A percentile compares a stretch with the other conserved stretches of the same genome.
These are phyloP conservation scores for Tripterygium wilfordii DNA, from an alignment of 177 flowering plant genomes.

Conservation along the genomic window DNA sequence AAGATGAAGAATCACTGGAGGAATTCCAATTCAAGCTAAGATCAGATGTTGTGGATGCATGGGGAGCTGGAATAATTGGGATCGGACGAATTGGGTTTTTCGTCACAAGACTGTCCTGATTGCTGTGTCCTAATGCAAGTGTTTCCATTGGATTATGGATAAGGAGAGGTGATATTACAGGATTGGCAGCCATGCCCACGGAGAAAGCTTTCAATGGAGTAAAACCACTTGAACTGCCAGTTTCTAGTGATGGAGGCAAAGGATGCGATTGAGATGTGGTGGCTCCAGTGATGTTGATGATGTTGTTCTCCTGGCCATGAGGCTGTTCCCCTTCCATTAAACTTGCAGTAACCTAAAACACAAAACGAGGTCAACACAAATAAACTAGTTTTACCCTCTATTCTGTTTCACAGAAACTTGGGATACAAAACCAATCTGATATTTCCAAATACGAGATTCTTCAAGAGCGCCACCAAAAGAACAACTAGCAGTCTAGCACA, in stretches of 20 bases:
- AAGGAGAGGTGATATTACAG: slow-evolving; percentile 7
- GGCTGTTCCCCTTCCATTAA: slow-evolving; percentile 40
- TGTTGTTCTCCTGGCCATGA: slow-evolving; percentile 11
- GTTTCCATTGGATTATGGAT: slow-evolving; percentile 20
- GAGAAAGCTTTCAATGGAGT: slow-evolving; percentile 14
- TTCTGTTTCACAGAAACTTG: too few relatives aligned
- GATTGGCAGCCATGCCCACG: slow-evolving; percentile 8
- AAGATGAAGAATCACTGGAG: slow-evolving; percentile 25
- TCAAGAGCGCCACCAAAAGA: too few relatives aligned
- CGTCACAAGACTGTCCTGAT: slow-evolving; percentile 2
- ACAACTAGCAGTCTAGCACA: too few relatives aligned
- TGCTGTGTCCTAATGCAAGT: slow-evolving; percentile 11
- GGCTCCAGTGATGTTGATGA: neutral
- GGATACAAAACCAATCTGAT: too few relatives aligned
- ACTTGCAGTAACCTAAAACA: slow-evolving; percentile 35
- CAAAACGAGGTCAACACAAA: neutral
- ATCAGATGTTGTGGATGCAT: slow-evolving; percentile 18
- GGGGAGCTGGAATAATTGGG: slow-evolving; percentile 24
- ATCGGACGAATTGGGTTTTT: slow-evolving; percentile 32
- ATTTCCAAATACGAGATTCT: too few relatives aligned
- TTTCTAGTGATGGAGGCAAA: slow-evolving; percentile 9
- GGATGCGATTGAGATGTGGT: slow-evolving; percentile 16
- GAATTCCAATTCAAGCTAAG: slow-evolving; percentile 29
- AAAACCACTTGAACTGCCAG: slow-evolving; percentile 7
- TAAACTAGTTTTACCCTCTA: too few relatives aligned